Percentiles rank a stretch among this genome's conserved stretches.
These are phyloP conservation scores for Rhizopogon vesiculosus DNA, from an alignment of 768 basidiomycete species.

Conservation along the genomic window DNA sequence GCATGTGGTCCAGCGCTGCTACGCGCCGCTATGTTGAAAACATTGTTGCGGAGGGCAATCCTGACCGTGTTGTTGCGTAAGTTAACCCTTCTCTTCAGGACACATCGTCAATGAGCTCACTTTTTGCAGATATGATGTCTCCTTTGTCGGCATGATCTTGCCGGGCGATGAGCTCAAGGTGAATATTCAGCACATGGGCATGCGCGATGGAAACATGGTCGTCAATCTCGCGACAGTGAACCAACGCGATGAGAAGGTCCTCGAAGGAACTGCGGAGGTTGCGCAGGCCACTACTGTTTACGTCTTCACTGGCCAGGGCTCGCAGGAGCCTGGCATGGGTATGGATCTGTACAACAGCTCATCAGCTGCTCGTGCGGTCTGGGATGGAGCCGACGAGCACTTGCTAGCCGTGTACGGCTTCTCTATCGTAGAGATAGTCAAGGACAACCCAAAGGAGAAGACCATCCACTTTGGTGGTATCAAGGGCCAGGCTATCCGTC, in stretches of 20 bases:
- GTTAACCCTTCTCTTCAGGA: slow-evolving; percentile 22
- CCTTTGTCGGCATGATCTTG: slow-evolving; percentile 96
- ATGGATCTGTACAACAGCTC: slow-evolving; percentile 96
- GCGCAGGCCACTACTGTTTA: slow-evolving; percentile 90
- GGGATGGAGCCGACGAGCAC: slow-evolving; percentile 95
- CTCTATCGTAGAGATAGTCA: slow-evolving; percentile 98
- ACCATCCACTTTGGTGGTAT: slow-evolving; percentile 99
- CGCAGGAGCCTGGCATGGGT: slow-evolving; percentile 98
- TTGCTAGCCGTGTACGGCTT: slow-evolving; percentile 95
- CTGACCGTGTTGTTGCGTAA: slow-evolving; percentile 84
- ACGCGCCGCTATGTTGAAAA: slow-evolving; percentile 91
- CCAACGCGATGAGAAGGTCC: slow-evolving; percentile 81
- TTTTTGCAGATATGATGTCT: slow-evolving; percentile 72
- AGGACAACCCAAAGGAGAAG: slow-evolving; percentile 96
- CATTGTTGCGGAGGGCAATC: slow-evolving; percentile 88
- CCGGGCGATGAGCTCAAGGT: slow-evolving; percentile 86
- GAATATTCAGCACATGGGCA: slow-evolving; percentile 83
- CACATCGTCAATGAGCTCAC: not conserved
- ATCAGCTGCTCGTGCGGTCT: slow-evolving; percentile 91
- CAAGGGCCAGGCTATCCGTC: slow-evolving; percentile 96
- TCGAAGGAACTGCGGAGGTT: slow-evolving; percentile 91
- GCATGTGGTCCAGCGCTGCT: slow-evolving; percentile 95
- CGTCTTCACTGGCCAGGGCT: slow-evolving; percentile 98
- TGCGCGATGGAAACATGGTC: slow-evolving; percentile 91
- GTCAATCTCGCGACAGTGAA: slow-evolving; percentile 87